Percentiles rank a stretch among this genome's conserved stretches.
phyloP scores from a whole-genome alignment of 2,329 filamentous ascomycete species.

The Colletotrichum echinochloae region DNA sequence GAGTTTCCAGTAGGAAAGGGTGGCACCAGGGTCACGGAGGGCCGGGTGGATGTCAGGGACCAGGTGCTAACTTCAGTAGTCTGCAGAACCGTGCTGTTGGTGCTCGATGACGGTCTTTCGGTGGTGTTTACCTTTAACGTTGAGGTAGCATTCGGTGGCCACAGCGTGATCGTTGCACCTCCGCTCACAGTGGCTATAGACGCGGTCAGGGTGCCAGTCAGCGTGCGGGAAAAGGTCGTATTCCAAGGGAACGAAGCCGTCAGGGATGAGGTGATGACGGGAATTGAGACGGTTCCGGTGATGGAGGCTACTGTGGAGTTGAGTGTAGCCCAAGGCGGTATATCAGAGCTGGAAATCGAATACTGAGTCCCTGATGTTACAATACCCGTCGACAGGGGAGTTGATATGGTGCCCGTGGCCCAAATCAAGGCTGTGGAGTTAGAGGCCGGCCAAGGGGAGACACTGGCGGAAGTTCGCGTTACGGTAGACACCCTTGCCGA shows the following conservation, averaged over 20 bases:
- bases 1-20: conserved; percentile 3
- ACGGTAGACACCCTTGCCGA: background rate
- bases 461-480: background rate
- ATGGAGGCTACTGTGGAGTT: conserved; percentile 25
- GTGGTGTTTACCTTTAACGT: background rate
- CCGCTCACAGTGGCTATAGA: conserved; percentile 1
- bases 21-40: background rate
- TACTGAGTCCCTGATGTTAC: background rate
- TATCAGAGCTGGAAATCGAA: background rate
- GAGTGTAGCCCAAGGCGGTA: conserved; percentile 12
- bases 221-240: background rate
- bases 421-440: conserved; percentile 10
- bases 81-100: conserved; percentile 11
- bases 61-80: background rate
- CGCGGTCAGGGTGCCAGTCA: background rate
- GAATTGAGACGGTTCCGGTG: conserved; percentile 23
- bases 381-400: background rate
- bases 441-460: conserved; percentile 2
- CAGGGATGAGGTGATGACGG: conserved; percentile 2
- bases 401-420: conserved; percentile 1
- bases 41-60: background rate
- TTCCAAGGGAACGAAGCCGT: conserved; percentile 22
- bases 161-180: background rate
- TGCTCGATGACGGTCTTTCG: background rate
- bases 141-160: conserved; percentile 9